Conservation (phyloP, 306 rosid genomes). For the Alnus glutinosa region DNA sequence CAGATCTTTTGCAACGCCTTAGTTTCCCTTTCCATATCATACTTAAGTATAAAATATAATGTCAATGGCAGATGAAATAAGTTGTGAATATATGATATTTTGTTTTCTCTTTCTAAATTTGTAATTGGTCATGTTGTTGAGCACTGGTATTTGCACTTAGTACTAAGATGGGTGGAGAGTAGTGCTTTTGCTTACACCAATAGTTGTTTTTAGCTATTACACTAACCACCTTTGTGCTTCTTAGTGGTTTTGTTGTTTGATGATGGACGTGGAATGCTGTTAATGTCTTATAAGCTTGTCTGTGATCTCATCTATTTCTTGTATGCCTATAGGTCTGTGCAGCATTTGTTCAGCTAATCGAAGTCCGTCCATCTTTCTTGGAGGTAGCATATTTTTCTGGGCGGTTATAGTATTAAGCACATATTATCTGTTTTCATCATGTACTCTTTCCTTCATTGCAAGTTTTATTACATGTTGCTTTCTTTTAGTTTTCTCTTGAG, state of each 20-base stretch:
- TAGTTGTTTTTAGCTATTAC: not conserved
- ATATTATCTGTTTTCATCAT: not conserved
- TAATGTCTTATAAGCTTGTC: slow-evolving; percentile 11
- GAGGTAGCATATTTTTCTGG: slow-evolving; percentile 54
- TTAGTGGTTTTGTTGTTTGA: not conserved
- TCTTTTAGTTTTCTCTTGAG: not conserved
- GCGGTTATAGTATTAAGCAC: slow-evolving; percentile 7
- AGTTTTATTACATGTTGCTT: slow-evolving; percentile 3
- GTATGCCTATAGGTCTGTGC: slow-evolving; percentile 68
- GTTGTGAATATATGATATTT: slow-evolving; percentile 13
- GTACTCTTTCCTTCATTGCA: not conserved
- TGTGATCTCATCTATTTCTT: slow-evolving; percentile 13
- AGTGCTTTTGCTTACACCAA: not conserved
- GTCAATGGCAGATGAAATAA: not conserved
- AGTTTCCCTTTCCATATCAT: slow-evolving; percentile 11
- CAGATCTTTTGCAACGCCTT: not conserved
- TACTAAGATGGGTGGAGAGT: not conserved
- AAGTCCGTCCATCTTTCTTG: slow-evolving; percentile 88
- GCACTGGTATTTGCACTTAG: not conserved
- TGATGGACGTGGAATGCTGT: slow-evolving; percentile 4
- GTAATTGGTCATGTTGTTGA: not conserved
- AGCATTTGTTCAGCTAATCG: slow-evolving; percentile 97
- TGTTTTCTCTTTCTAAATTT: not conserved
- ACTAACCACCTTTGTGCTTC: not conserved
- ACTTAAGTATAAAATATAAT: slow-evolving; percentile 11